Conservation (phyloP, 768 basidiomycete species). For the Rhizopogon vinicolor region DNA sequence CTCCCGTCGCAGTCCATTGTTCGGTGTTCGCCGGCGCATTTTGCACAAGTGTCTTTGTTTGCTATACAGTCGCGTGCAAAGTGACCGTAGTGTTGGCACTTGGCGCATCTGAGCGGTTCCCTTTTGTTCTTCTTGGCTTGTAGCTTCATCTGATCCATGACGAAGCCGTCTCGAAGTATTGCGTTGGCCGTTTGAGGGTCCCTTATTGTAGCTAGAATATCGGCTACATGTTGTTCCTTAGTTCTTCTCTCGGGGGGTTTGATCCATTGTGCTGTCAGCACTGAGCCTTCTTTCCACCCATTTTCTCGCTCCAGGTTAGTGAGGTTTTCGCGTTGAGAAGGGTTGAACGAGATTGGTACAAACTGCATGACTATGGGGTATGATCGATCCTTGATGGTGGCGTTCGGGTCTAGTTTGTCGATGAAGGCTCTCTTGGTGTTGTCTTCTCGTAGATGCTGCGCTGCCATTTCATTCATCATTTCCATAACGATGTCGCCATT, state of each 20-base stretch:
- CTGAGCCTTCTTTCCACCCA: neutral
- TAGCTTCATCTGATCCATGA: too few species aligned
- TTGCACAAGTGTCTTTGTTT: neutral
- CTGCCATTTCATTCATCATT: too few species aligned
- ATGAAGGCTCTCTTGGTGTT: neutral
- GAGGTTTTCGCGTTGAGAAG: neutral
- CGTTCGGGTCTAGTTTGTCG: neutral
- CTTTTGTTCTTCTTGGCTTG: constrained; percentile 8
- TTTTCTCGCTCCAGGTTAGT: neutral
- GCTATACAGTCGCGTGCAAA: constrained; percentile 1
- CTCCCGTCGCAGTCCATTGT: neutral
- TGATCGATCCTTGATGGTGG: neutral
- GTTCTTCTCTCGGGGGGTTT: neutral
- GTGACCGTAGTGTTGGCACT: constrained; percentile 4
- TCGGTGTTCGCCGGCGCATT: neutral
- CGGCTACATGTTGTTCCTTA: neutral
- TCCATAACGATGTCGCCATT: neutral
- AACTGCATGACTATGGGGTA: neutral
- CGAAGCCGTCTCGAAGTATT: too few species aligned
- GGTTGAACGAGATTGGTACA: too few species aligned
- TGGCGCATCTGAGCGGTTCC: neutral
- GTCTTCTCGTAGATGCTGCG: too few species aligned
- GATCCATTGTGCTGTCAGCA: neutral
- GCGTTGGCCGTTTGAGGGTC: too few species aligned
- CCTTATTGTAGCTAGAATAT: neutral